These are phyloP conservation scores for Mortierella sp. DNA, from an alignment of 371 early-diverging fungal species.

Conservation along the genomic window DNA sequence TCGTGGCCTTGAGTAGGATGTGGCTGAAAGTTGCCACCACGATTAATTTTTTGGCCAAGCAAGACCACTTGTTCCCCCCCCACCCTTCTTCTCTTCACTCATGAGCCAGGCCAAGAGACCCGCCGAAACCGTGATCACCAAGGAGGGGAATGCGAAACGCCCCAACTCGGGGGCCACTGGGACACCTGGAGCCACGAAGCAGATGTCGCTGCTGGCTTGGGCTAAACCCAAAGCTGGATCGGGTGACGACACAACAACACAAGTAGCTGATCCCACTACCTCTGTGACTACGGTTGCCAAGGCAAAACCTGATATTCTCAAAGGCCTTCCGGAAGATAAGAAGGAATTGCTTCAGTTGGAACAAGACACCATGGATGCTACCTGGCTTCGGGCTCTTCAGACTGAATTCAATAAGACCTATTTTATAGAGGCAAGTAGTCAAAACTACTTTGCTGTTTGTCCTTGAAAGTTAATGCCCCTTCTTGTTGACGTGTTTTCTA, in stretches of 20 bases:
- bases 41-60: no score
- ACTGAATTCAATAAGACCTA: conserved; percentile 82
- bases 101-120: conserved; percentile 49
- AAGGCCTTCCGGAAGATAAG: conserved; percentile 54
- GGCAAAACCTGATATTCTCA: conserved; percentile 36
- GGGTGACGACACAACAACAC: neutral
- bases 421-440: conserved; percentile 61
- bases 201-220: conserved; percentile 41
- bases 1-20: no score
- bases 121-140: conserved; percentile 16
- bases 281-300: conserved; percentile 5
- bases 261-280: neutral
- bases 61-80: no score
- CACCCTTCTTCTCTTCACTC: no score
- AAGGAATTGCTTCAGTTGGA: conserved; percentile 74
- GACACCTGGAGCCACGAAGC: conserved; percentile 14
- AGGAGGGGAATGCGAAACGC: conserved; percentile 21
- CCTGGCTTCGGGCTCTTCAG: conserved; percentile 80
- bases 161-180: conserved; percentile 4
- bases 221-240: conserved; percentile 3
- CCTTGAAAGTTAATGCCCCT: no score
- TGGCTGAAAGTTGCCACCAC: no score
- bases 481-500: no score
- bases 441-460: no score
- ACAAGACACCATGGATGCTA: conserved; percentile 73